Evolutionary conservation across 2,329 filamentous ascomycete genomes (phyloP), one percentile per base, ranked within the genome.

Genomic region (Fusarium xylarioides): DNA sequence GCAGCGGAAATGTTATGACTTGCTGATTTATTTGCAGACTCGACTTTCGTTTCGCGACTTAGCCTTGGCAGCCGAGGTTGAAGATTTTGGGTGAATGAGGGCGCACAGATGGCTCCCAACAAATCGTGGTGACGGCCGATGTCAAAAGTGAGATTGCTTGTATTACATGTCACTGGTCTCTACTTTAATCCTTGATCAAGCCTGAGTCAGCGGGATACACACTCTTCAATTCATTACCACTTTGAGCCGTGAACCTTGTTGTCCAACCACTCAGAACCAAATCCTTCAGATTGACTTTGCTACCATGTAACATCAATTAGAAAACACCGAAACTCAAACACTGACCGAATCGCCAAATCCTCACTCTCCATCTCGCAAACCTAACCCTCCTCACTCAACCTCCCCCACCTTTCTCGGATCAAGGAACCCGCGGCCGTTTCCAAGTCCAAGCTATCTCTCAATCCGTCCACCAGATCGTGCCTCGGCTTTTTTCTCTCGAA

Each of bases 41-140:
- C 10, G 67, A 65, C 47, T 70, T 69, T 23, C 66, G 60, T n/a
- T 70, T 70, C 18, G 67, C 60, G n/a, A 55, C 66, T n/a, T 69
- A 62, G 18, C 2, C 32, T 46, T 8, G 18, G 4, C 11, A 54
- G 35, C 34, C 19, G 35, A 40, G 50, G 35, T 6, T 14, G 26
- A 28, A 18, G 15, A 4, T 18, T 8, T 18, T 42, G 35, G 15
- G 23, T n/a, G 8, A 30, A 30, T n/a, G 35, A 28, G 10, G 7
- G 6, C 19, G 50, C 34, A n/a, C 23, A 18, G 19, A 38, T 26
- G 16, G 12, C n/a, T 35, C 30, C 5, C n/a, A 14, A 14, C n/a
- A 14, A 14, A 21, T 4, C 14, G 21, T 10, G 15, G 21, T 32
- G 21, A 10, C 21, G 6, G 28, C 21, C 6, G 4, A 7, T n/a